phyloP scores from a whole-genome alignment of 225 moss, liverwort and hornwort species.

The Straminergon stramineum region DNA sequence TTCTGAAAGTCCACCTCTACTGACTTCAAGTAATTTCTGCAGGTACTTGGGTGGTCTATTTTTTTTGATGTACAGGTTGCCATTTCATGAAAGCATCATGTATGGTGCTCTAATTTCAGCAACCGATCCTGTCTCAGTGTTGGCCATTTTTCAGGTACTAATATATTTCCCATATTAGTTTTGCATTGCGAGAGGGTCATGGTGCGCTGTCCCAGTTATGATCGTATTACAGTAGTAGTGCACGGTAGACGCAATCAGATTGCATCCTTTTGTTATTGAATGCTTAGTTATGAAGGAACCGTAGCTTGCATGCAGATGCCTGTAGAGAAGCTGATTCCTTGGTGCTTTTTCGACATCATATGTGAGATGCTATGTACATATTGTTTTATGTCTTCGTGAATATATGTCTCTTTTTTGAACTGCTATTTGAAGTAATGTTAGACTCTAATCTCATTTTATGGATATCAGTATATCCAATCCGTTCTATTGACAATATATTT shows the following conservation, averaged over 20 bases:
- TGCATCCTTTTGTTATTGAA: background rate
- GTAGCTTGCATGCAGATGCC: constrained; percentile 2
- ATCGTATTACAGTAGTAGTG: background rate
- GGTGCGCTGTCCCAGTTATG: background rate
- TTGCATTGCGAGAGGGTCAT: background rate
- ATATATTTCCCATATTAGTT: background rate
- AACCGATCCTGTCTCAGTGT: constrained; percentile 97
- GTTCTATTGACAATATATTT: background rate
- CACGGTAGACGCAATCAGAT: background rate
- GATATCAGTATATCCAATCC: background rate
- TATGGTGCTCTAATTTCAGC: constrained; percentile 98
- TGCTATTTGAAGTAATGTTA: background rate
- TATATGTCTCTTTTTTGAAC: background rate
- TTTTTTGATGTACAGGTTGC: constrained; percentile 85
- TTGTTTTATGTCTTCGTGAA: background rate
- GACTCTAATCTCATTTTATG: background rate
- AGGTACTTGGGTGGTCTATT: constrained; percentile 87
- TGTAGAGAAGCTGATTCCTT: constrained; percentile 6
- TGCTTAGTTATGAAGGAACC: background rate
- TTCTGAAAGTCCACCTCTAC: background rate
- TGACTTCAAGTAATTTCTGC: constrained; percentile 5
- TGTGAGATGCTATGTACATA: background rate
- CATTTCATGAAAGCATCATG: constrained; percentile 90
- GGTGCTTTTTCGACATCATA: background rate
- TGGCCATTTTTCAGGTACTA: constrained; percentile 87